Conservation (phyloP, 345 rosid species). For the Pistacia integerrima region DNA sequence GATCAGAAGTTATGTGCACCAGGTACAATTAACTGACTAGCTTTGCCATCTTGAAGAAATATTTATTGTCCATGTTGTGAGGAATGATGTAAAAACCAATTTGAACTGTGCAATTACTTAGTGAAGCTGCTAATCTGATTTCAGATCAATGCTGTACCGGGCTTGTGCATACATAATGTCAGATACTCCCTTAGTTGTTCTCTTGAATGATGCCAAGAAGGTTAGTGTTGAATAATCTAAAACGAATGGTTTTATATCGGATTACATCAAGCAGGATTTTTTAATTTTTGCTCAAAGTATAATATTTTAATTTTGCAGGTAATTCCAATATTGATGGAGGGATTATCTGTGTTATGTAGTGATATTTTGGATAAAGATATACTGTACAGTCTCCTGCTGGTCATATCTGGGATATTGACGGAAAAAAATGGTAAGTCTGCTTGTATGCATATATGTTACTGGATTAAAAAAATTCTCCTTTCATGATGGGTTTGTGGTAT, state of each 20-base stretch:
- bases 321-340: conserved; percentile 66
- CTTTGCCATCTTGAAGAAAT: background rate
- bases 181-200: conserved; percentile 62
- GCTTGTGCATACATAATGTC: conserved; percentile 70
- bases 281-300: conserved; percentile 13
- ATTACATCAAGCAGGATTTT: conserved; percentile 13
- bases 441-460: background rate
- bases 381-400: conserved; percentile 65
- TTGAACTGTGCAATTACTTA: conserved; percentile 15
- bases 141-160: conserved; percentile 64
- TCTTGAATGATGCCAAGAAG: conserved; percentile 71
- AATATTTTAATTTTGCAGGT: conserved; percentile 44
- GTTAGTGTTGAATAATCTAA: conserved; percentile 37
- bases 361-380: conserved; percentile 57
- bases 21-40: background rate
- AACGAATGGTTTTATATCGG: conserved; percentile 3
- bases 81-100: background rate
- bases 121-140: conserved; percentile 24
- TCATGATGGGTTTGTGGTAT: conserved; percentile 2
- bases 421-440: conserved; percentile 56
- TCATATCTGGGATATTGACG: conserved; percentile 77
- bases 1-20: background rate
- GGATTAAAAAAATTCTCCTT: background rate
- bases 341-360: conserved; percentile 51
- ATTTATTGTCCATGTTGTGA: conserved; percentile 4